A percentile compares a stretch with the other conserved stretches of the same genome.
Evolutionary conservation across 1,284 basidiomycete species (phyloP).

Genomic region (Heterobasidion irregulare): DNA sequence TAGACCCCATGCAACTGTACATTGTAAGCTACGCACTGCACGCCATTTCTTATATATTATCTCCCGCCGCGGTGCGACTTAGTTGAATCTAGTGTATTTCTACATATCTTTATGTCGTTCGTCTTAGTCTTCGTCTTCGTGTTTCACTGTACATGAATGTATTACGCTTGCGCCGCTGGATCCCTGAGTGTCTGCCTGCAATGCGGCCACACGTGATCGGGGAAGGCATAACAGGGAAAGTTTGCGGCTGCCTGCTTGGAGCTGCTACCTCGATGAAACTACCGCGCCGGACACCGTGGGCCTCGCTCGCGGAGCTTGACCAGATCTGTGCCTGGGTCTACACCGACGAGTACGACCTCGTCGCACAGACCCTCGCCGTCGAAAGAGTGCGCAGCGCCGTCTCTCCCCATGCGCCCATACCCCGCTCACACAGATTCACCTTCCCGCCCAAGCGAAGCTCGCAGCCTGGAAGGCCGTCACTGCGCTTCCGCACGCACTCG

Average conservation of each 20-base stretch:
- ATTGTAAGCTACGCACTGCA: no score
- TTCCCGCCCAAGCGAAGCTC: slow-evolving; percentile 35
- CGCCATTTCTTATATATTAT: no score
- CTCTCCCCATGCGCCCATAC: slow-evolving; percentile 5
- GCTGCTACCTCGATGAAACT: slow-evolving; percentile 45
- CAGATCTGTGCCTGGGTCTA: slow-evolving; percentile 80
- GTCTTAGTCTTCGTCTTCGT: no score
- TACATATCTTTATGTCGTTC: no score
- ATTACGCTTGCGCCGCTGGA: no score
- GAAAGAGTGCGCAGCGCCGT: slow-evolving; percentile 44
- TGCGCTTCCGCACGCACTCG: slow-evolving; percentile 66
- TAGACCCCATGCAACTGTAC: no score
- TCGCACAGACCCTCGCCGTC: slow-evolving; percentile 53
- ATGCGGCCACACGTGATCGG: neutral
- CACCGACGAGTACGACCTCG: slow-evolving; percentile 51
- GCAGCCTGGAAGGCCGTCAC: slow-evolving; percentile 71
- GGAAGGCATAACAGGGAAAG: neutral
- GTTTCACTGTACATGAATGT: no score
- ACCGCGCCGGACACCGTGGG: slow-evolving; percentile 83
- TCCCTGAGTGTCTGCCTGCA: no score
- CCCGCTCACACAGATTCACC: slow-evolving; percentile 1
- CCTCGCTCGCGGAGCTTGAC: slow-evolving; percentile 64
- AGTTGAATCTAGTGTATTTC: no score
- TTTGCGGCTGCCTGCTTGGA: neutral
- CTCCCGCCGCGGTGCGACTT: no score